phyloP scores from a whole-genome alignment of 345 rosid species.

The Dovyalis caffra region DNA sequence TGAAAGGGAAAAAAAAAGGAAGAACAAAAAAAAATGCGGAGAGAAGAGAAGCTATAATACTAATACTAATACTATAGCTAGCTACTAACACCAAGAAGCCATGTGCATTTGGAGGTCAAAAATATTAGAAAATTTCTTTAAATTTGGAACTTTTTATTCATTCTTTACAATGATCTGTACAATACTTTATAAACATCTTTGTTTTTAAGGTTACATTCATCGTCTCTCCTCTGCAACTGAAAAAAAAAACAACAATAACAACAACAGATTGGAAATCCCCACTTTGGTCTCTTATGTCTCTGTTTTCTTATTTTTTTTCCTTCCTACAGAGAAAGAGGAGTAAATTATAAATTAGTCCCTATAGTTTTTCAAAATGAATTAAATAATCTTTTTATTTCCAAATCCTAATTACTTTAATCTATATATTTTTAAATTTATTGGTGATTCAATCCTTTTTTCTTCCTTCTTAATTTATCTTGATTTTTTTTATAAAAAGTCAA shows the following conservation, averaged over 20 bases:
- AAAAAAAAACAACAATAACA: background rate
- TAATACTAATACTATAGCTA: background rate
- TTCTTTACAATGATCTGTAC: constrained; percentile 12
- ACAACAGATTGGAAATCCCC: background rate
- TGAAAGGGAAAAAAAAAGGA: constrained; percentile 33
- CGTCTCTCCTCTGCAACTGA: constrained; percentile 13
- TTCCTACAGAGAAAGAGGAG: background rate
- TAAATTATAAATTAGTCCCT: too few species aligned
- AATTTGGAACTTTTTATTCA: constrained; percentile 12
- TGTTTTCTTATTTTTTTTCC: background rate
- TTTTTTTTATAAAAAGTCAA: too few species aligned
- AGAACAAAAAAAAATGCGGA: constrained; percentile 30
- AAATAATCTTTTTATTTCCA: too few species aligned
- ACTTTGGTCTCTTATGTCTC: background rate
- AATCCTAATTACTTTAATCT: too few species aligned
- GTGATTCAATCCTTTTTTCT: too few species aligned
- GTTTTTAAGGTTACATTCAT: constrained; percentile 24
- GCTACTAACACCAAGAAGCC: constrained; percentile 40
- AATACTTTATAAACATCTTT: constrained; percentile 9
- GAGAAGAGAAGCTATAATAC: constrained; percentile 21
- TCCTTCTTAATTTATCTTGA: background rate
- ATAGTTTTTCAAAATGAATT: too few species aligned
- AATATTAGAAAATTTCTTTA: constrained; percentile 43
- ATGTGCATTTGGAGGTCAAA: constrained; percentile 68
- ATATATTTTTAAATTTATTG: too few species aligned